Evolutionary conservation across 768 basidiomycete genomes (phyloP).

Genomic region (Chalciporus pseudorubinellus): DNA sequence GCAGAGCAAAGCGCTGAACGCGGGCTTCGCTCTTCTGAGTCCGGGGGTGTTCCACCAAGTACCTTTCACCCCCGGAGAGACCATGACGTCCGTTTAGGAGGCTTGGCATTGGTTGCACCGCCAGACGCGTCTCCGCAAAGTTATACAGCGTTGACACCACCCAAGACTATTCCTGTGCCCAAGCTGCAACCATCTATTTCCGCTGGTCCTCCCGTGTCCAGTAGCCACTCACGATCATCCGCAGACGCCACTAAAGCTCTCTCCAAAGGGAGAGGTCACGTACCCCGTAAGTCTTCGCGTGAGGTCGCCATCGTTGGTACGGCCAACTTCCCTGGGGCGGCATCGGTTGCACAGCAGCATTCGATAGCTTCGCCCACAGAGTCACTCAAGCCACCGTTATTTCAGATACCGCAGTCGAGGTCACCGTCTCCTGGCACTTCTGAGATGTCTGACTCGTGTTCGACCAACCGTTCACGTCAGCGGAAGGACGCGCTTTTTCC

Average conservation of each 20-base stretch:
- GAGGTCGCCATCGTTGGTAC: constrained; percentile 56
- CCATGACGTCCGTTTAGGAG: constrained; percentile 35
- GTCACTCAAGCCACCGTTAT: constrained; percentile 36
- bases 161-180: constrained; percentile 44
- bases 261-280: constrained; percentile 34
- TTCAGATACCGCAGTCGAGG: constrained; percentile 37
- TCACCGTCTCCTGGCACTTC: constrained; percentile 31
- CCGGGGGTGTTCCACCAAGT: constrained; percentile 28
- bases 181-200: constrained; percentile 19
- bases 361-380: constrained; percentile 28
- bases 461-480: constrained; percentile 25
- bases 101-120: constrained; percentile 68
- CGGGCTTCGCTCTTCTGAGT: constrained; percentile 19
- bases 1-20: constrained; percentile 19
- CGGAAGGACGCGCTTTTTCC: constrained; percentile 36
- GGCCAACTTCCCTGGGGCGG: constrained; percentile 27
- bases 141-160: constrained; percentile 54
- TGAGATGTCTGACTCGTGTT: constrained; percentile 34
- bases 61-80: constrained; percentile 40
- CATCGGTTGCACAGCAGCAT: constrained; percentile 27
- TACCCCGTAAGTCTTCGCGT: constrained; percentile 44
- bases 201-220: constrained; percentile 4
- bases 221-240: constrained; percentile 43
- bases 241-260: constrained; percentile 42
- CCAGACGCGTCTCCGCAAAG: constrained; percentile 59